Evolutionary conservation across 1,284 basidiomycete genomes (phyloP).

Genomic region (Chalciporus sp.): DNA sequence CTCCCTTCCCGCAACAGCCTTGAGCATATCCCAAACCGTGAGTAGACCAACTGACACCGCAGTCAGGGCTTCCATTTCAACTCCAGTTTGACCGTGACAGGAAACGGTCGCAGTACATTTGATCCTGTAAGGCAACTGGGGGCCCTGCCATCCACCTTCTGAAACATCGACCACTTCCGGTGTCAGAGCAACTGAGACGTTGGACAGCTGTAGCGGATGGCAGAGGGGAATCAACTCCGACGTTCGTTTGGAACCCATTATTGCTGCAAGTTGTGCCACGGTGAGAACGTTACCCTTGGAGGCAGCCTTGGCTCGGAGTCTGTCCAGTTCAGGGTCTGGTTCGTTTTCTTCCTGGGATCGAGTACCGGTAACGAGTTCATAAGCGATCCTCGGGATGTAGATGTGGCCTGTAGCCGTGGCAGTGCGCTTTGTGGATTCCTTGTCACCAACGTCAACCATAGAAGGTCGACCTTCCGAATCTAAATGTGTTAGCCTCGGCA

Average conservation of each 20-base stretch:
- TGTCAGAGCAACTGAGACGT: slow-evolving; percentile 64
- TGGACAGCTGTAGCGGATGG: slow-evolving; percentile 75
- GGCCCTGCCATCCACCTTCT: not conserved
- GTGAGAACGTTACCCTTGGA: slow-evolving; percentile 79
- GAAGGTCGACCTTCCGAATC: slow-evolving; percentile 66
- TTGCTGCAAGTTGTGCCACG: slow-evolving; percentile 81
- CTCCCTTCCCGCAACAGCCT: slow-evolving; percentile 82
- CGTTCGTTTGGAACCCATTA: slow-evolving; percentile 86
- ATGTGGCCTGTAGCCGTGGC: slow-evolving; percentile 84
- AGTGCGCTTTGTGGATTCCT: slow-evolving; percentile 62
- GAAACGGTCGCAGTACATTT: slow-evolving; percentile 67
- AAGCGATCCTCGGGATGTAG: slow-evolving; percentile 65
- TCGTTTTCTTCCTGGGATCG: slow-evolving; percentile 32
- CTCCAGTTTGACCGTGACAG: slow-evolving; percentile 82
- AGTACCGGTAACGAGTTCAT: slow-evolving; percentile 54
- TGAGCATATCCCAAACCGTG: slow-evolving; percentile 93
- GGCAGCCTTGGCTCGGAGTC: slow-evolving; percentile 50
- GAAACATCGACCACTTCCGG: slow-evolving; percentile 38
- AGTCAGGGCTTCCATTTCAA: slow-evolving; percentile 94
- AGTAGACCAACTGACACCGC: slow-evolving; percentile 78
- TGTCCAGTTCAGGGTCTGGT: slow-evolving; percentile 23
- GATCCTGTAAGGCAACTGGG: slow-evolving; percentile 49
- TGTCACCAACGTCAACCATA: slow-evolving; percentile 82
- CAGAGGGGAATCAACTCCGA: slow-evolving; percentile 84
- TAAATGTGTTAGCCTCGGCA: slow-evolving; percentile 64